Evolutionary conservation across 2,329 filamentous ascomycete genomes (phyloP).

Genomic region (Botrytis sinoallii): DNA sequence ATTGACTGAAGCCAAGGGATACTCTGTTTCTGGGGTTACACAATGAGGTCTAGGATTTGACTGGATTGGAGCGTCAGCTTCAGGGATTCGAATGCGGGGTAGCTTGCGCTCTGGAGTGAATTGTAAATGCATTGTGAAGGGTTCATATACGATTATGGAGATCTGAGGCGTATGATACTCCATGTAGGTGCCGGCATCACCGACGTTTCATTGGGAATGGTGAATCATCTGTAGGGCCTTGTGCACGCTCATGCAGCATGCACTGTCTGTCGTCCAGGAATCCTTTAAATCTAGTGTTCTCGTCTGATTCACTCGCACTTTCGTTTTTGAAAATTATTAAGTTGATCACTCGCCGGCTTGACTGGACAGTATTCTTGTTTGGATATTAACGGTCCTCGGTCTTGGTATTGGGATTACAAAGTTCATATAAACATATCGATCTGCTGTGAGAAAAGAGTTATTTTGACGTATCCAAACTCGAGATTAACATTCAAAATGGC

Average conservation of each 20-base stretch:
- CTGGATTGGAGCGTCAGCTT: neutral
- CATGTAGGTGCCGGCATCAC: neutral
- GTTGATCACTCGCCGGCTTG: neutral
- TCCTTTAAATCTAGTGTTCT: slow-evolving; percentile 1
- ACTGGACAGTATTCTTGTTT: neutral
- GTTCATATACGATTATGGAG: slow-evolving; percentile 5
- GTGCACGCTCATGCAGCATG: neutral
- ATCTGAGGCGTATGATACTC: neutral
- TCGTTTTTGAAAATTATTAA: neutral
- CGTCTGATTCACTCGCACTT: neutral
- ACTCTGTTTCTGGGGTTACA: neutral
- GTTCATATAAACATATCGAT: neutral
- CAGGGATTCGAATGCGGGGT: slow-evolving; percentile 17
- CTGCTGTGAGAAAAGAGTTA: neutral
- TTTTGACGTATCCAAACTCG: neutral
- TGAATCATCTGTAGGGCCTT: slow-evolving; percentile 4
- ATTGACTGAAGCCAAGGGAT: neutral
- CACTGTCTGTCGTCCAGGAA: neutral
- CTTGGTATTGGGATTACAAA: neutral
- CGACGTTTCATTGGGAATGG: neutral
- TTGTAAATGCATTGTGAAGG: neutral
- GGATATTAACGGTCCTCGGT: neutral
- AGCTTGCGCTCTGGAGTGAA: neutral
- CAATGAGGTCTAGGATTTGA: neutral
- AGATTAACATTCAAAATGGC: slow-evolving; percentile 11